Evolutionary conservation across 352 stramenopile species (phyloP).

Genomic region (Globisporangium canariense): DNA sequence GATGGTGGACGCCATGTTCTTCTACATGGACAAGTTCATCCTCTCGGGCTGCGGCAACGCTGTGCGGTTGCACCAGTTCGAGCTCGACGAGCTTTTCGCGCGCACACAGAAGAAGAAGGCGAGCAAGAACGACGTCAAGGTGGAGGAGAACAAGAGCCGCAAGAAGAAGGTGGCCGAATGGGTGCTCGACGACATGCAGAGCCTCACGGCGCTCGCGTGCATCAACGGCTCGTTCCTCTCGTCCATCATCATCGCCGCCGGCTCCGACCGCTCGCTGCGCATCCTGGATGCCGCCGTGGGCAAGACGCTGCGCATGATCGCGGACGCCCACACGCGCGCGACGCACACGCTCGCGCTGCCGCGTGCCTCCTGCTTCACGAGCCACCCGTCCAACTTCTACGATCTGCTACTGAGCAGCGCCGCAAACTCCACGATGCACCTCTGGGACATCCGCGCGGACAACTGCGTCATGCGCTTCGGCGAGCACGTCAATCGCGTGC

Average conservation of each 20-base stretch:
- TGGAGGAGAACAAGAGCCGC: constrained; percentile 53
- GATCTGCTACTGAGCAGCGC: constrained; percentile 80
- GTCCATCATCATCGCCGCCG: constrained; percentile 61
- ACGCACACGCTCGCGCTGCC: constrained; percentile 69
- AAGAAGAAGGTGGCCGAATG: constrained; percentile 71
- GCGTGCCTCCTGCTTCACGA: constrained; percentile 58
- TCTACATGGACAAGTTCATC: constrained; percentile 89
- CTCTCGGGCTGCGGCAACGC: constrained; percentile 62
- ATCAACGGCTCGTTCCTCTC: constrained; percentile 84
- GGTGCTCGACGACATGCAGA: constrained; percentile 61
- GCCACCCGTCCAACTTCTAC: constrained; percentile 75
- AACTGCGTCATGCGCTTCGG: constrained; percentile 84
- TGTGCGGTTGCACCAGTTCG: constrained; percentile 68
- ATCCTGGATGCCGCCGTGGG: constrained; percentile 70
- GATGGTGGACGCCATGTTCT: constrained; percentile 73
- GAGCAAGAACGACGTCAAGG: constrained; percentile 35
- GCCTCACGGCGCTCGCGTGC: constrained; percentile 60
- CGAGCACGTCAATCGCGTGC: constrained; percentile 83
- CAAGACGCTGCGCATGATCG: constrained; percentile 53
- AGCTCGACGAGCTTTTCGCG: constrained; percentile 60
- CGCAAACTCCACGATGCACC: constrained; percentile 58
- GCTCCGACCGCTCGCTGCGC: constrained; percentile 72
- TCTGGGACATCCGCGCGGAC: constrained; percentile 87
- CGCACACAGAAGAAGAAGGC: constrained; percentile 35
- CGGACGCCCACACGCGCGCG: constrained; percentile 54